Percentiles rank a stretch among this genome's conserved stretches.
These are phyloP conservation scores for Trichoderma sp. DNA, from an alignment of 2,329 filamentous ascomycete species.

Conservation along the genomic window DNA sequence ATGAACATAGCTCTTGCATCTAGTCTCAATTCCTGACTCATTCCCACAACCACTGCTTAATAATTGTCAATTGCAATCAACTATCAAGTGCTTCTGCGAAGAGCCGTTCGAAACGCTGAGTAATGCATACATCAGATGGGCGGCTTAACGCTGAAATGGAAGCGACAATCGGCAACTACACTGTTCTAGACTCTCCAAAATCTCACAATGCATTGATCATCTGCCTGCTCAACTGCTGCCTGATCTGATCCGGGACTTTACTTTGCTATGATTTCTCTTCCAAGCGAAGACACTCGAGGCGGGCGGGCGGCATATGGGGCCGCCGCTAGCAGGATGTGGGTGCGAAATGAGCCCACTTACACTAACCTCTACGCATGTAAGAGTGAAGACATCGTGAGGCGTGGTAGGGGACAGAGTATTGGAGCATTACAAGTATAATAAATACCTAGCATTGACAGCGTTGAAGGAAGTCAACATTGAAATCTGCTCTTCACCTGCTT, in stretches of 20 bases:
- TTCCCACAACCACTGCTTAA: background rate
- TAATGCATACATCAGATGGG: background rate
- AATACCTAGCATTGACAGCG: background rate
- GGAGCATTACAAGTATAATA: background rate
- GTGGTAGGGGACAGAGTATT: background rate
- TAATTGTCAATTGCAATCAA: background rate
- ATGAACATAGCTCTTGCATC: background rate
- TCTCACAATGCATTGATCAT: background rate
- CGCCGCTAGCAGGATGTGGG: background rate
- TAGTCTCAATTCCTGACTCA: background rate
- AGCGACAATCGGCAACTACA: background rate
- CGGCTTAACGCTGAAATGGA: background rate
- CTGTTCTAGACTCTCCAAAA: background rate
- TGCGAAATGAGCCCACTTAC: background rate
- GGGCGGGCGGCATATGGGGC: constrained; percentile 22
- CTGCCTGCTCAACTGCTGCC: background rate
- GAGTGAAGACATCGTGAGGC: constrained; percentile 14
- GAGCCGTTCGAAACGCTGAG: background rate
- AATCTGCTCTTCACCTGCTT: background rate
- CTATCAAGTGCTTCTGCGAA: background rate
- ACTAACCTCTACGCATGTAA: background rate
- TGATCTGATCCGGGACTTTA: background rate
- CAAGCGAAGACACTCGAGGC: background rate
- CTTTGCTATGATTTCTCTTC: too few relatives aligned
- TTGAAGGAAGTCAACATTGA: background rate